phyloP scores from a whole-genome alignment of 192 early-diverging fungal species.

The Rhizophagus clarus region DNA sequence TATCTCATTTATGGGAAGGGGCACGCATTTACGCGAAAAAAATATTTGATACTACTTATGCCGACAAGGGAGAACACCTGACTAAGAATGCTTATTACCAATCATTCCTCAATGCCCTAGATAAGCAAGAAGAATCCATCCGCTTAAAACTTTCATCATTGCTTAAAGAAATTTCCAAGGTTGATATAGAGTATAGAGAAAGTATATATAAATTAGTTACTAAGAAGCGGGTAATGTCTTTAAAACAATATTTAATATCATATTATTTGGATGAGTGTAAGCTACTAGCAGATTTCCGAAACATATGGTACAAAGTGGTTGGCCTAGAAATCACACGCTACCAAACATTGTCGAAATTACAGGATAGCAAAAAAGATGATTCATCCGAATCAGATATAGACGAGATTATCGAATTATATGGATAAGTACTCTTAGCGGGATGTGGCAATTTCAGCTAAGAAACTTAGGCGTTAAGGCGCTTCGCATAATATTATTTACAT shows the following conservation, averaged over 20 bases:
- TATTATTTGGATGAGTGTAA: not conserved
- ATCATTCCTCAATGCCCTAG: not conserved
- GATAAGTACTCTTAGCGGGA: constrained; percentile 20
- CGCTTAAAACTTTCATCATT: not conserved
- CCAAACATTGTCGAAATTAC: not conserved
- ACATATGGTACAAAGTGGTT: too few species aligned
- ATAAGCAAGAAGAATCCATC: constrained; percentile 11
- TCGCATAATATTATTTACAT: too few species aligned
- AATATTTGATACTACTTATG: constrained; percentile 7
- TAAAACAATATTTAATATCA: too few species aligned
- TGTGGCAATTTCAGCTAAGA: too few species aligned
- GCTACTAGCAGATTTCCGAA: constrained; percentile 13
- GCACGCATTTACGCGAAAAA: constrained; percentile 3
- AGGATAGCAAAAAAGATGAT: constrained; percentile 17
- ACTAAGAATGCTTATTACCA: not conserved
- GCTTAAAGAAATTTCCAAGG: not conserved
- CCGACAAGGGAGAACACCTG: too few species aligned
- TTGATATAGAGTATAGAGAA: not conserved
- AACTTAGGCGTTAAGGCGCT: too few species aligned
- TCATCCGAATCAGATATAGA: not conserved
- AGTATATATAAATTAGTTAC: constrained; percentile 16
- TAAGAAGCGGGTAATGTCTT: not conserved
- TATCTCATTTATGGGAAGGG: constrained; percentile 22
- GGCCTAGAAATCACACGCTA: too few species aligned
- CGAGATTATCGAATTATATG: not conserved